Evolutionary conservation across 2,329 filamentous ascomycete genomes (phyloP), one percentile per base, ranked within the genome.

Genomic region (Trichoderma cornu-damae): DNA sequence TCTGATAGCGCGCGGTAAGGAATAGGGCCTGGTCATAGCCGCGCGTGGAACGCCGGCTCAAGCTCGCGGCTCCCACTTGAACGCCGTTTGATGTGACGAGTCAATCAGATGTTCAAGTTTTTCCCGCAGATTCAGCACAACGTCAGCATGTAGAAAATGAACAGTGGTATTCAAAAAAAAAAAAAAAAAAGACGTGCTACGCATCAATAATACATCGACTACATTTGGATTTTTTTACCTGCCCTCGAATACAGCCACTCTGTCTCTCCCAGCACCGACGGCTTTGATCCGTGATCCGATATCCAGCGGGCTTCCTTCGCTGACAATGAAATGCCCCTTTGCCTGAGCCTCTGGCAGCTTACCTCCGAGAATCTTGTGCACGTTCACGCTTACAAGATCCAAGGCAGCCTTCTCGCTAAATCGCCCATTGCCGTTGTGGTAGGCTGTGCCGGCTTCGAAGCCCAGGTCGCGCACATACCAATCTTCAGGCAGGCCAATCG

Each of bases 221-320:
- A 35, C 35, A n/a, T 4, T n/a, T 40, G 28, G 32, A 40, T 28
- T 7, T 20, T n/a, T 20, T 18, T 40, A 51, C 35, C 20, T 34
- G 6, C 22, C 6, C 12, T 68, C 69, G 68, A 68, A 80, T 46
- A 73, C 61, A 56, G 64, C 72, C 59, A 72, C 66, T 28, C 65
- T 63, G 18, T 63, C 62, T 58, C 64, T 61, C 1, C 69, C 70
- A 11, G 65, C 63, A 0, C 75, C 77, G 12, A 85, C 78, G 9
- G 77, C 82, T 65, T 76, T 77, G 43, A 87, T 75, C 47, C 79
- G 70, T 5, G 77, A 77, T 4, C 78, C 80, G 65, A 86, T 80
- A 63, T 84, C 77, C 60, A 88, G 65, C 18, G 85, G 85, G 62
- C 75, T 83, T 0, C 84, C 84, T 66, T 88, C 84, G 52, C 77